Evolutionary conservation across 352 stramenopile species (phyloP), one percentile per base, ranked within the genome.

Genomic region (Bremia lactucae): DNA sequence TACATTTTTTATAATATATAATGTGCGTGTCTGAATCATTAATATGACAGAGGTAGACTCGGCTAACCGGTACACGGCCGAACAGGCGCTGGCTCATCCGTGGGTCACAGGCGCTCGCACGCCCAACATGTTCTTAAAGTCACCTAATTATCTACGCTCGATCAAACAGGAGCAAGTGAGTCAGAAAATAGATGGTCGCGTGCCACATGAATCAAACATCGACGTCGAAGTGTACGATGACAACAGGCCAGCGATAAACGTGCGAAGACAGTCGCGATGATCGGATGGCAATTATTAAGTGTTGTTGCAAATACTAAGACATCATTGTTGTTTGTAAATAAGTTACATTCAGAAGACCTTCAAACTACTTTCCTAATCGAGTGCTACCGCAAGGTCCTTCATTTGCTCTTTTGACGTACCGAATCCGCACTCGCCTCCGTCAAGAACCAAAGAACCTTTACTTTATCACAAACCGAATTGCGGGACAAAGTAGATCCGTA

Each of bases 101-200:
- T 94, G 81, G 81, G 81, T 94, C 45, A 91, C 78, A 16, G 81
- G 81, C 8, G 66, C 85, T 37, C 69, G 79, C 40, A 91, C 79
- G 6, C 77, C 81, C 23, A 90, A 94, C 73, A 81, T 90, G 59
- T 90, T 66, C 58, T 51, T 94, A 22, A 83, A 84, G 35, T 94
- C 81, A 16, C 81, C 81, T 22, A 91, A 91, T 54, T 89, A 94
- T 46, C 50, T 94, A 41, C 66, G 73, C 36, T 73, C 68, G 33
- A 90, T 91, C 50, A 85, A 85, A 56, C 66, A 86, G 49, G 68
- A 87, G 44, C 67, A 74, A 39, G 43, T 62, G 28, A 59, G 54
- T 26, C 50, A 49, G 37, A 73, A 55, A 40, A 54, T 63, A 45
- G 68, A 69, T 16, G 53, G 55, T 31, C 51, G 49, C 13, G 42